Evolutionary conservation across 345 rosid species (phyloP).

Genomic region (Hypericum androsaemum): DNA sequence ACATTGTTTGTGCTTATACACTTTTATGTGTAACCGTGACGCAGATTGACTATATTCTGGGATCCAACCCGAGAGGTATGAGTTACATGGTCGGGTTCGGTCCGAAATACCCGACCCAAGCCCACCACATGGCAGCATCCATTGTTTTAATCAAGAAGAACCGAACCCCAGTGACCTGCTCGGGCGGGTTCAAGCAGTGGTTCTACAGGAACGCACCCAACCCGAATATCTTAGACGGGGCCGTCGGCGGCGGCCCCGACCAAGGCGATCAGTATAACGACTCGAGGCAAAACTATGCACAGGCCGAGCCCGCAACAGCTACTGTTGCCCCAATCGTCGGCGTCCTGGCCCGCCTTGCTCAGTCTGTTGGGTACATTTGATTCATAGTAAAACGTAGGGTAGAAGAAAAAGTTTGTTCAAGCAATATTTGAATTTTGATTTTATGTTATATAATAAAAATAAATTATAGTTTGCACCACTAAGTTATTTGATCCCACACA

Average conservation of each 20-base stretch:
- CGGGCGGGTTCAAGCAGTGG: slow-evolving; percentile 2
- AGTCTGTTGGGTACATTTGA: too few relatives aligned
- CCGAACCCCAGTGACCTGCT: background rate
- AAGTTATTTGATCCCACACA: too few relatives aligned
- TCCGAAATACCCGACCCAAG: slow-evolving; percentile 3
- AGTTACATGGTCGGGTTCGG: slow-evolving; percentile 17
- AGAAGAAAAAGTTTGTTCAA: too few relatives aligned
- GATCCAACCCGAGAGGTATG: slow-evolving; percentile 4
- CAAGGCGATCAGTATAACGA: background rate
- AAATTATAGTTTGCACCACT: too few relatives aligned
- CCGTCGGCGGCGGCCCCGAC: slow-evolving; percentile 13
- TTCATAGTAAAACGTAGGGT: too few relatives aligned
- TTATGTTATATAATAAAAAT: too few relatives aligned
- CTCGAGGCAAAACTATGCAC: slow-evolving; percentile 2
- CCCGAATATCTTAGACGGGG: slow-evolving; percentile 14
- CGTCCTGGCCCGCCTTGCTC: slow-evolving; percentile 6
- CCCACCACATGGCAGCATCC: slow-evolving; percentile 14
- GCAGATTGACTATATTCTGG: slow-evolving; percentile 12
- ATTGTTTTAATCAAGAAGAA: slow-evolving; percentile 7
- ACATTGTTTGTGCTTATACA: too few relatives aligned
- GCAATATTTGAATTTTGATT: too few relatives aligned
- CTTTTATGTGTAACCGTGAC: too few relatives aligned
- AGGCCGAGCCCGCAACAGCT: slow-evolving; percentile 7
- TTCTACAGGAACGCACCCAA: slow-evolving; percentile 6
- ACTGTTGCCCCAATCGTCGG: slow-evolving; percentile 13